A percentile compares a stretch with the other conserved stretches of the same genome.
Evolutionary conservation across 176 grass and related monocot genomes (phyloP).

Genomic region (Oryza punctata): DNA sequence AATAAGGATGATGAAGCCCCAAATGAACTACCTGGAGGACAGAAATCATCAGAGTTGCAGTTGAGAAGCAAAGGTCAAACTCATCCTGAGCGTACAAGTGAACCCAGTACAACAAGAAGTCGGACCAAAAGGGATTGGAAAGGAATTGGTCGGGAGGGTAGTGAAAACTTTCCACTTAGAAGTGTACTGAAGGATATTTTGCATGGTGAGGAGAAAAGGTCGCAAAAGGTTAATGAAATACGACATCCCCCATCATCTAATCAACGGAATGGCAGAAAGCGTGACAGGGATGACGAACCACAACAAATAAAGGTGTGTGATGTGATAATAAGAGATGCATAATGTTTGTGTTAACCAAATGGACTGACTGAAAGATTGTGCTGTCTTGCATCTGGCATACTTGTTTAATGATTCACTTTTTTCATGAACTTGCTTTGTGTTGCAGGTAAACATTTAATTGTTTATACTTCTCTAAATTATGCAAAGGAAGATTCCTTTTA

Average conservation of each 20-base stretch:
- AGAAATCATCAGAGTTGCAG: slow-evolving; percentile 35
- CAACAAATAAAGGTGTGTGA: slow-evolving; percentile 71
- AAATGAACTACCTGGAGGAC: slow-evolving; percentile 49
- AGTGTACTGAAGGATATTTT: slow-evolving; percentile 80
- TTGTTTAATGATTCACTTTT: not conserved
- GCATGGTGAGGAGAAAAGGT: slow-evolving; percentile 67
- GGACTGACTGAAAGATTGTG: not conserved
- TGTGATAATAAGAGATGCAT: not conserved
- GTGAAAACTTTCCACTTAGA: slow-evolving; percentile 74
- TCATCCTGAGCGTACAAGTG: slow-evolving; percentile 44
- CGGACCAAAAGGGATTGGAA: slow-evolving; percentile 68
- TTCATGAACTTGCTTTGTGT: not conserved
- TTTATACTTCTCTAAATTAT: slow-evolving; percentile 18
- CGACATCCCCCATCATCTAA: slow-evolving; percentile 43
- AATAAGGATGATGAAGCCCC: slow-evolving; percentile 32
- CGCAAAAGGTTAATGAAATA: slow-evolving; percentile 50
- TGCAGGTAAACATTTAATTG: slow-evolving; percentile 8
- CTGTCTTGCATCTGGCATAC: slow-evolving; percentile 27
- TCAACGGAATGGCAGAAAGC: slow-evolving; percentile 59
- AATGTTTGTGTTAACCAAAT: slow-evolving; percentile 21
- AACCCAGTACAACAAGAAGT: slow-evolving; percentile 56
- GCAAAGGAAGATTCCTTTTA: slow-evolving; percentile 10
- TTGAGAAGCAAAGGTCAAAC: slow-evolving; percentile 43
- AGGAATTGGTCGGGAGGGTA: slow-evolving; percentile 48
- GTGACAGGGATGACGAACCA: slow-evolving; percentile 62